These are phyloP conservation scores for Leptographium galeiforme DNA, from an alignment of 2,329 filamentous ascomycete species.

Conservation along the genomic window DNA sequence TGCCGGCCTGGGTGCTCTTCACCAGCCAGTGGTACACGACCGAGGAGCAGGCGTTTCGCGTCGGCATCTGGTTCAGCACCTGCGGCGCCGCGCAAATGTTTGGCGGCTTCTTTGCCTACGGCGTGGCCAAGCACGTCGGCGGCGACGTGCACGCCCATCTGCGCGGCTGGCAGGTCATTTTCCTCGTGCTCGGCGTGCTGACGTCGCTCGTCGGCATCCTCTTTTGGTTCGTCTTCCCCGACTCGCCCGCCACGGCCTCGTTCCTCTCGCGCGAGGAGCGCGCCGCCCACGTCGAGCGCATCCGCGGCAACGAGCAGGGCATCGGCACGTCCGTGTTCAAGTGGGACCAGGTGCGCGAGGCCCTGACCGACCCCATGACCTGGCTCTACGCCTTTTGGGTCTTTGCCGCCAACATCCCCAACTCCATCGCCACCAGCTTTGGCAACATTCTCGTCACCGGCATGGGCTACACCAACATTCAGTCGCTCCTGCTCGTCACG, in stretches of 20 bases:
- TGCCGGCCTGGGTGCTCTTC: conserved; percentile 19
- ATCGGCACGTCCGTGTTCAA: conserved; percentile 10
- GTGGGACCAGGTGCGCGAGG: conserved; percentile 7
- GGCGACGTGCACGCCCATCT: not conserved
- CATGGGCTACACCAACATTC: conserved; percentile 5
- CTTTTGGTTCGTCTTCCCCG: conserved; percentile 18
- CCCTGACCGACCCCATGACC: conserved; percentile 8
- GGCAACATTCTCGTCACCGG: conserved; percentile 6
- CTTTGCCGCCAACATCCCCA: conserved; percentile 8
- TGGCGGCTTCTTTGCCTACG: conserved; percentile 24
- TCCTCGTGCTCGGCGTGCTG: conserved; percentile 17
- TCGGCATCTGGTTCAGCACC: conserved; percentile 55
- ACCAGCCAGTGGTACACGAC: conserved; percentile 18
- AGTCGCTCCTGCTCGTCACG: conserved; percentile 6
- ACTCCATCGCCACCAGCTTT: conserved; percentile 11
- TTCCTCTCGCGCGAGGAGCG: conserved; percentile 19
- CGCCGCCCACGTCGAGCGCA: conserved; percentile 17
- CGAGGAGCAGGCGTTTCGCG: conserved; percentile 30
- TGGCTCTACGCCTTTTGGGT: conserved; percentile 11
- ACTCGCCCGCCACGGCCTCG: conserved; percentile 22
- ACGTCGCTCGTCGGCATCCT: conserved; percentile 15
- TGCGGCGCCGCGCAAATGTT: conserved; percentile 23
- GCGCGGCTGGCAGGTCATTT: conserved; percentile 14
- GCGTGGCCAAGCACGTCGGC: conserved; percentile 18
- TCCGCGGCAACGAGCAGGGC: conserved; percentile 24